Evolutionary conservation across 306 rosid genomes (phyloP).

Genomic region (Inga oerstediana): DNA sequence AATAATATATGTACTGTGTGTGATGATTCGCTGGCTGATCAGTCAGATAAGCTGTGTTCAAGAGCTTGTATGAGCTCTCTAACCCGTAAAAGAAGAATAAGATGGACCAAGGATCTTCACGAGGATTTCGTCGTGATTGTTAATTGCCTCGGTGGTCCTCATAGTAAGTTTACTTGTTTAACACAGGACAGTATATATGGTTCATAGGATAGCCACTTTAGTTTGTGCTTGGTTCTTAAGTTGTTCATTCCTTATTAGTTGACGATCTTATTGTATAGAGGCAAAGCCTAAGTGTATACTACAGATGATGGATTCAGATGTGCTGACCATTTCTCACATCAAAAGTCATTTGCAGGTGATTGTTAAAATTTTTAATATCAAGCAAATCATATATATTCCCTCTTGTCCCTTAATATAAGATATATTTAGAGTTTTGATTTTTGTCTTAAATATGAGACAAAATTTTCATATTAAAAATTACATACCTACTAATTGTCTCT

Average conservation of each 20-base stretch:
- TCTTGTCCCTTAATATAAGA: too few species aligned
- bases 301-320: slow-evolving; percentile 49
- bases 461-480: too few species aligned
- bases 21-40: slow-evolving; percentile 11
- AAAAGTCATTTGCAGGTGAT: slow-evolving; percentile 61
- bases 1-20: not conserved
- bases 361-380: not conserved
- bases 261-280: slow-evolving; percentile 22
- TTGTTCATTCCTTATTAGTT: not conserved
- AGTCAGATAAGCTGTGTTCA: slow-evolving; percentile 34
- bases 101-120: slow-evolving; percentile 48
- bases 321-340: slow-evolving; percentile 48
- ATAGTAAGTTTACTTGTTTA: slow-evolving; percentile 43
- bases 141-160: slow-evolving; percentile 38
- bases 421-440: too few species aligned
- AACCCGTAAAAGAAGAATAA: slow-evolving; percentile 38
- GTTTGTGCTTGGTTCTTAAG: not conserved
- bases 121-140: slow-evolving; percentile 33
- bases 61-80: slow-evolving; percentile 21
- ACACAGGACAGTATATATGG: not conserved
- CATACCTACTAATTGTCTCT: not conserved
- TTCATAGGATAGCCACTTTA: not conserved
- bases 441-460: too few species aligned
- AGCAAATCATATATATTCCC: not conserved
- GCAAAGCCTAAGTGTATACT: slow-evolving; percentile 61